Percentiles rank a stretch among this genome's conserved stretches.
Conservation (phyloP, 2,329 filamentous ascomycete genomes). For the Leptographium procerum region DNA sequence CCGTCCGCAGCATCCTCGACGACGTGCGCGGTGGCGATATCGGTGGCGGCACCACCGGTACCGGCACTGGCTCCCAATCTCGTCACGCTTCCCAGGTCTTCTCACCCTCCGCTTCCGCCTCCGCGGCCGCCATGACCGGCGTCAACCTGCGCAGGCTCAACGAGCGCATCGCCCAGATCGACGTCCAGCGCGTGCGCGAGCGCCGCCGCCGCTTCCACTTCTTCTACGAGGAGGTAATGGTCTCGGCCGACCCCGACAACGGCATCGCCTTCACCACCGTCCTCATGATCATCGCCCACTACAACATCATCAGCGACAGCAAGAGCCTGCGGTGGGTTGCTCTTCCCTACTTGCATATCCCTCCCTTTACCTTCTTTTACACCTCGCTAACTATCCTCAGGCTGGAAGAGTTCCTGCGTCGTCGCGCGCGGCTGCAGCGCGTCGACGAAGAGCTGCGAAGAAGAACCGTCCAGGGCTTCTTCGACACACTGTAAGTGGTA, state of each 20-base stretch:
- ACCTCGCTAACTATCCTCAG: slow-evolving; percentile 26
- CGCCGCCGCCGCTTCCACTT: slow-evolving; percentile 73
- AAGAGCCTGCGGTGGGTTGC: slow-evolving; percentile 68
- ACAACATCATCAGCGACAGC: slow-evolving; percentile 97
- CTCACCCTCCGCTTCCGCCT: slow-evolving; percentile 44
- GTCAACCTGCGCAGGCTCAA: slow-evolving; percentile 71
- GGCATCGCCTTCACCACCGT: slow-evolving; percentile 89
- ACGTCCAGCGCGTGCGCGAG: slow-evolving; percentile 61
- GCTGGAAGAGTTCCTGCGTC: slow-evolving; percentile 86
- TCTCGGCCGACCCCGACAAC: slow-evolving; percentile 77
- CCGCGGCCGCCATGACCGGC: slow-evolving; percentile 40
- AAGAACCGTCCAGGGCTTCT: slow-evolving; percentile 85
- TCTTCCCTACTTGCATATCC: background rate
- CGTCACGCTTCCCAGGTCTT: slow-evolving; percentile 10
- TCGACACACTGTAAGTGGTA: slow-evolving; percentile 67
- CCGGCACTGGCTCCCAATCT: background rate
- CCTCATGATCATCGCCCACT: slow-evolving; percentile 91
- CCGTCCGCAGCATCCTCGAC: slow-evolving; percentile 75
- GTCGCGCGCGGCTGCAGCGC: slow-evolving; percentile 78
- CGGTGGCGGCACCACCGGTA: slow-evolving; percentile 14
- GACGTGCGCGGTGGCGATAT: slow-evolving; percentile 55
- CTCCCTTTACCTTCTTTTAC: slow-evolving; percentile 1
- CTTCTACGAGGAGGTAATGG: slow-evolving; percentile 96
- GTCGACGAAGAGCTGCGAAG: slow-evolving; percentile 91
- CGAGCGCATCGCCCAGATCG: slow-evolving; percentile 58